These are phyloP conservation scores for Coemansia sp. DNA, from an alignment of 192 early-diverging fungal species.

Conservation along the genomic window DNA sequence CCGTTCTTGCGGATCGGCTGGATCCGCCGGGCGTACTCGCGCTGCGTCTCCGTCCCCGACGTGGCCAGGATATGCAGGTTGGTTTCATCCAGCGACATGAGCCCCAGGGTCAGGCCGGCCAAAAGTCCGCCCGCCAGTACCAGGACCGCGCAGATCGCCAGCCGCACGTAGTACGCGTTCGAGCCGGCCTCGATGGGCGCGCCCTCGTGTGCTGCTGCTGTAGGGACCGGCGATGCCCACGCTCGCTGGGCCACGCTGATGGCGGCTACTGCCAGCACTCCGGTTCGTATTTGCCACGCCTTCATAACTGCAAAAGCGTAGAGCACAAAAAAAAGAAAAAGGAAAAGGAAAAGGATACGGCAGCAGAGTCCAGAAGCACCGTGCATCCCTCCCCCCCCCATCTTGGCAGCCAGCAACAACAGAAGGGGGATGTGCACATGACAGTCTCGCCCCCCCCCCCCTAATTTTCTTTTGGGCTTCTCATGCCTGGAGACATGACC, in stretches of 20 bases:
- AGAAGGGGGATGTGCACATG: too few species aligned
- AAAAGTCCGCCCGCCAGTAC: constrained; percentile 75
- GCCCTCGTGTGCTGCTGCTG: background rate
- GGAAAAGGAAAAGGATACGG: too few species aligned
- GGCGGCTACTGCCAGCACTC: background rate
- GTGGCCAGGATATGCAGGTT: constrained; percentile 75
- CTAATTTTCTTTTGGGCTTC: too few species aligned
- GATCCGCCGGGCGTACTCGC: constrained; percentile 71
- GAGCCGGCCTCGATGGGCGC: background rate
- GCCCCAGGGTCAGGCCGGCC: constrained; percentile 64
- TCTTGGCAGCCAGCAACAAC: too few species aligned
- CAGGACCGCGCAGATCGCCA: constrained; percentile 52
- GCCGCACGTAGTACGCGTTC: constrained; percentile 12
- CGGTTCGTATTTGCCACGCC: background rate
- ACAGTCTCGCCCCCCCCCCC: too few species aligned
- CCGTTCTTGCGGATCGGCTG: constrained; percentile 81
- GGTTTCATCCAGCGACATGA: constrained; percentile 82
- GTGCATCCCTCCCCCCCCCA: too few species aligned
- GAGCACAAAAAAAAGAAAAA: background rate
- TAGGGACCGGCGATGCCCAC: background rate
- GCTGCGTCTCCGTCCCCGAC: constrained; percentile 66
- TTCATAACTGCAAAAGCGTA: background rate
- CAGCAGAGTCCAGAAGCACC: too few species aligned
- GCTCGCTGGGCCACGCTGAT: background rate
- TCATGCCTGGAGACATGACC: too few species aligned